phyloP scores from a whole-genome alignment of 2,329 filamentous ascomycete genomes.

The Penicillium glabrum region DNA sequence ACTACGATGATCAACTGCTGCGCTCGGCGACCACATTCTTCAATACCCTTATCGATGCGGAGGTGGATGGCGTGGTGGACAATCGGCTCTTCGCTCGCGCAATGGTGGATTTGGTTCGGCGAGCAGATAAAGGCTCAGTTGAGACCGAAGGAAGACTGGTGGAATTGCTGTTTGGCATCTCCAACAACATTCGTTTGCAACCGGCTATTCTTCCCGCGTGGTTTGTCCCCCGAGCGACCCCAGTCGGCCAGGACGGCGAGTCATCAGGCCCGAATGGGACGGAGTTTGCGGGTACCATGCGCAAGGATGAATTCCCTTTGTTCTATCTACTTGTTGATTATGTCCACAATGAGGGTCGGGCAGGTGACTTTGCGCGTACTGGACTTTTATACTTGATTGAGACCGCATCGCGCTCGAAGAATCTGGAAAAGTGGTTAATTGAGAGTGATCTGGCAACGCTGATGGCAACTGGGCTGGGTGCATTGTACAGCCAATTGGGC shows the following conservation, averaged over 20 bases:
- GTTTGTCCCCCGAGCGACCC: conserved; percentile 67
- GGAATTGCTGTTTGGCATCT: conserved; percentile 91
- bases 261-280: conserved; percentile 53
- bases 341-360: conserved; percentile 90
- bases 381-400: conserved; percentile 95
- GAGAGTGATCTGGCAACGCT: conserved; percentile 94
- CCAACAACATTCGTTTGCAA: conserved; percentile 90
- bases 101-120: conserved; percentile 80
- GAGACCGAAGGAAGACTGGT: conserved; percentile 88
- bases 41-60: conserved; percentile 88
- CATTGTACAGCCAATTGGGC: conserved; percentile 68
- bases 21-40: conserved; percentile 83
- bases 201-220: conserved; percentile 84
- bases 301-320: conserved; percentile 89
- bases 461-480: conserved; percentile 94
- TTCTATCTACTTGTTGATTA: conserved; percentile 97
- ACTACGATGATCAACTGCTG: conserved; percentile 82
- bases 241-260: conserved; percentile 38
- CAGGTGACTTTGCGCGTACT: conserved; percentile 93
- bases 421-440: conserved; percentile 92
- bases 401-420: conserved; percentile 77
- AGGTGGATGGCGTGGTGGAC: conserved; percentile 92
- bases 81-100: conserved; percentile 82
- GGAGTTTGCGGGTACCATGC: conserved; percentile 78
- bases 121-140: conserved; percentile 64